These are phyloP conservation scores for Reticulascus tulasneorum DNA, from an alignment of 2,329 filamentous ascomycete species.

Conservation along the genomic window DNA sequence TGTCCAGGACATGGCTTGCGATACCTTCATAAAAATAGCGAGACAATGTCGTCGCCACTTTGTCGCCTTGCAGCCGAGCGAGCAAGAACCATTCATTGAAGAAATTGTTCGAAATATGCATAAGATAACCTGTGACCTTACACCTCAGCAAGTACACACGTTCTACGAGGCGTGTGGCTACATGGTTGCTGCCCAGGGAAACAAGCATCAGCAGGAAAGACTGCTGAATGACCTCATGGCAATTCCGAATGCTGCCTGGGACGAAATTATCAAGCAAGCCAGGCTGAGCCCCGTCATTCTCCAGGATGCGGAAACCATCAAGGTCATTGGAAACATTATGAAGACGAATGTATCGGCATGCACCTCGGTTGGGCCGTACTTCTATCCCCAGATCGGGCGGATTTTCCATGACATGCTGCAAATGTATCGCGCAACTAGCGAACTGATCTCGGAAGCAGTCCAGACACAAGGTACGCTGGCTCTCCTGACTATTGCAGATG, in stretches of 20 bases:
- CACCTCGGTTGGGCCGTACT: constrained; percentile 92
- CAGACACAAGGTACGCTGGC: constrained; percentile 12
- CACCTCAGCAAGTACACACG: constrained; percentile 95
- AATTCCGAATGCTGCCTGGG: constrained; percentile 91
- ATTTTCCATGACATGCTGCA: constrained; percentile 99
- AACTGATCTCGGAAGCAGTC: constrained; percentile 91
- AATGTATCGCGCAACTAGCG: constrained; percentile 97
- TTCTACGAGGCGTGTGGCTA: constrained; percentile 99
- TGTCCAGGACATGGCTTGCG: constrained; percentile 99
- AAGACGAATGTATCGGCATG: constrained; percentile 99
- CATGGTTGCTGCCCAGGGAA: constrained; percentile 97
- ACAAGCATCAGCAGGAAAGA: constrained; percentile 89
- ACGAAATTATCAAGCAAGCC: constrained; percentile 85
- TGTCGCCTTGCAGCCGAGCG: constrained; percentile 89
- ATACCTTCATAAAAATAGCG: constrained; percentile 99
- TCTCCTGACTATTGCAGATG: background rate
- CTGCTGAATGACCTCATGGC: constrained; percentile 90
- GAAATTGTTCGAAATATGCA: constrained; percentile 95
- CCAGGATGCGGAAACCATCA: constrained; percentile 92
- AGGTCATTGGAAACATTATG: constrained; percentile 99
- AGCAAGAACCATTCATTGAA: constrained; percentile 94
- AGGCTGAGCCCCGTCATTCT: constrained; percentile 81
- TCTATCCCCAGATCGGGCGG: constrained; percentile 94
- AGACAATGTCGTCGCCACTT: constrained; percentile 98
- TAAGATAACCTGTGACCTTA: constrained; percentile 92